Evolutionary conservation across 192 early-diverging fungal species (phyloP), one percentile per base, ranked within the genome.

Genomic region (Powellomyces hirtus): DNA sequence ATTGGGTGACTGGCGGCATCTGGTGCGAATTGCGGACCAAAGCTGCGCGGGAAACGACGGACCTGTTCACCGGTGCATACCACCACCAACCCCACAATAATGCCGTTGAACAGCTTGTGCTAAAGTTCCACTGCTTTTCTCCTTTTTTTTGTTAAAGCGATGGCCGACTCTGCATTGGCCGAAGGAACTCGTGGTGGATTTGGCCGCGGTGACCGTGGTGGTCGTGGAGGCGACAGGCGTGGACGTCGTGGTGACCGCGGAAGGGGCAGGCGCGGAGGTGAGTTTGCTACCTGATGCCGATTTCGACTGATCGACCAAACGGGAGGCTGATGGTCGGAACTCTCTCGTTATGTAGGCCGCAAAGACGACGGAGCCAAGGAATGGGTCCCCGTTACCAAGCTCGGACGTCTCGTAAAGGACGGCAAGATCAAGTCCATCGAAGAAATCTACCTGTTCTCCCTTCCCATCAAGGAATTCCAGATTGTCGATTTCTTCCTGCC

Each of bases 391-490:
- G 96, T 98, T 66, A 98, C 96, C 84, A 98, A 98, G 87, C 90
- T 98, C 70, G 96, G 96, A 59, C 96, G 96, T 85, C 91, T 98
- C 68, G 96, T 98, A 66, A 95, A 94, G 88, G 96, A 94, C 79
- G 89, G 89, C 83, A 92, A 94, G 84, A 94, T 98, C 89, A 90
- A 90, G 87, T 86, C 89, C 67, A 96, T 98, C 74, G 93, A 98
- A 82, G 91, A 98, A 82, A 90, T 98, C 76, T 98, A 96, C 83
- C 79, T 95, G 62, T 98, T 94, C 89, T 96, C 96, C 44, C 90
- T 98, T 65, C 94, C 96, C 66, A 92, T 98, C 89, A 98, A 98
- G 90, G 96, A 98, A 84, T 98, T 91, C 90, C 96, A 98, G 87
- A 92, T 98, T 67, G 89, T 98, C 73, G 96, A 98, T 79, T 83